These are phyloP conservation scores for Penicillium sp. DNA, from an alignment of 2,329 filamentous ascomycete genomes.

Conservation along the genomic window DNA sequence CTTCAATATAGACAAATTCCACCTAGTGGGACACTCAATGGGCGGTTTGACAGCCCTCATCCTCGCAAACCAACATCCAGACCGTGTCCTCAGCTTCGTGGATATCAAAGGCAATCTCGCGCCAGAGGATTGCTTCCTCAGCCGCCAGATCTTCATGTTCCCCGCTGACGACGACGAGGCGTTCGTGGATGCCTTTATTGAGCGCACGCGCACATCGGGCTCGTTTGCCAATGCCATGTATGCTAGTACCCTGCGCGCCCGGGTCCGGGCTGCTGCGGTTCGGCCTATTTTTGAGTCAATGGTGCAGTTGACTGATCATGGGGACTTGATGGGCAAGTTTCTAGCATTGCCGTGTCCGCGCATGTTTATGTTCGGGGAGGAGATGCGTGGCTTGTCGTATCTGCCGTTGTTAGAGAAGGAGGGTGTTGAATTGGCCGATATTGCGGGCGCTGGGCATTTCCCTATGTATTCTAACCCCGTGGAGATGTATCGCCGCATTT, in stretches of 20 bases:
- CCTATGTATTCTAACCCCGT: slow-evolving; percentile 32
- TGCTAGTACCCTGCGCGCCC: slow-evolving; percentile 18
- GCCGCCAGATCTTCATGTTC: slow-evolving; percentile 26
- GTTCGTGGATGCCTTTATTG: slow-evolving; percentile 24
- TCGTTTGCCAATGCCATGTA: slow-evolving; percentile 22
- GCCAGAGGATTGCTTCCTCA: slow-evolving; percentile 29
- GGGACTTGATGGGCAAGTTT: slow-evolving; percentile 21
- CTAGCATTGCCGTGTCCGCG: slow-evolving; percentile 14
- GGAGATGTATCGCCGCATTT: slow-evolving; percentile 27
- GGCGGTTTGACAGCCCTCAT: slow-evolving; percentile 26
- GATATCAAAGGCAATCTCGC: slow-evolving; percentile 29
- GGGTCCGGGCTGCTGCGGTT: slow-evolving; percentile 21
- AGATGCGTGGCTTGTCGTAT: slow-evolving; percentile 24
- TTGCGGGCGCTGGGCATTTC: slow-evolving; percentile 25
- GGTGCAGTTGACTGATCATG: slow-evolving; percentile 25
- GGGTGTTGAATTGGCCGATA: slow-evolving; percentile 25
- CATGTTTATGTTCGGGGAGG: slow-evolving; percentile 29
- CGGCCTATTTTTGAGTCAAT: slow-evolving; percentile 27
- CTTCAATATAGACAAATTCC: slow-evolving; percentile 22
- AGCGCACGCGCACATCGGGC: slow-evolving; percentile 12
- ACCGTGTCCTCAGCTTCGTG: slow-evolving; percentile 24
- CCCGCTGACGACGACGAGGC: slow-evolving; percentile 12
- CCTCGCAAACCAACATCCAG: slow-evolving; percentile 17
- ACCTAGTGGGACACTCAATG: slow-evolving; percentile 31
- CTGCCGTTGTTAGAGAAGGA: slow-evolving; percentile 14